Evolutionary conservation across 2,329 filamentous ascomycete genomes (phyloP).

Genomic region (Xylariaceae sp.): DNA sequence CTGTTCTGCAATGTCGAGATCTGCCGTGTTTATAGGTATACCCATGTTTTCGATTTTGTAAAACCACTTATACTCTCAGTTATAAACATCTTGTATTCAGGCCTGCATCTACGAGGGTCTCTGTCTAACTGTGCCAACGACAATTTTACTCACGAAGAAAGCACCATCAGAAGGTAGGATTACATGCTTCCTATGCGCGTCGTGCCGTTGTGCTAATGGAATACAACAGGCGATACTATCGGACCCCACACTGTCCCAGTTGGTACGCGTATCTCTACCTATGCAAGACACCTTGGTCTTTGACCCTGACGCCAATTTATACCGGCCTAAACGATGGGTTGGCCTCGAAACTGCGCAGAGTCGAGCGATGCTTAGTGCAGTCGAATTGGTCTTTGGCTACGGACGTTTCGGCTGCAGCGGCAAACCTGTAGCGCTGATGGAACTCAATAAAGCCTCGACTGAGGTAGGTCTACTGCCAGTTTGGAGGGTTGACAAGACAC

Average conservation of each 20-base stretch:
- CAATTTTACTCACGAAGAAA: constrained; percentile 27
- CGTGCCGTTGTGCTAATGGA: no score
- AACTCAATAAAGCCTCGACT: constrained; percentile 41
- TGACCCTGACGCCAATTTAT: constrained; percentile 30
- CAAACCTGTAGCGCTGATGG: constrained; percentile 41
- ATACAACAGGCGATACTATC: constrained; percentile 28
- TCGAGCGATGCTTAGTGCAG: constrained; percentile 32
- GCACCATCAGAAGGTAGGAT: constrained; percentile 32
- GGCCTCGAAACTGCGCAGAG: constrained; percentile 21
- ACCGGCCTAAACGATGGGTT: constrained; percentile 35
- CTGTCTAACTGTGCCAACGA: constrained; percentile 34
- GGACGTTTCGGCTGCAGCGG: constrained; percentile 41
- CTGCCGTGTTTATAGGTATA: no score
- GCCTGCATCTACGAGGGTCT: constrained; percentile 39
- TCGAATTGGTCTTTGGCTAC: constrained; percentile 40
- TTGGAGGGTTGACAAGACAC: no score
- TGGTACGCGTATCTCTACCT: constrained; percentile 6
- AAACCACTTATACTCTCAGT: no score
- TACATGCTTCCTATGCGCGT: no score
- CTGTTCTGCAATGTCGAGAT: no score
- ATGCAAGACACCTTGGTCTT: constrained; percentile 27
- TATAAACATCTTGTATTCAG: no score
- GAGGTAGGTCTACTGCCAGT: constrained; percentile 33
- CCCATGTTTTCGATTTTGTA: no score
- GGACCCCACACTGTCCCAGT: constrained; percentile 1